phyloP scores from a whole-genome alignment of 2,329 filamentous ascomycete species.

The Incumbomyces lentus region DNA sequence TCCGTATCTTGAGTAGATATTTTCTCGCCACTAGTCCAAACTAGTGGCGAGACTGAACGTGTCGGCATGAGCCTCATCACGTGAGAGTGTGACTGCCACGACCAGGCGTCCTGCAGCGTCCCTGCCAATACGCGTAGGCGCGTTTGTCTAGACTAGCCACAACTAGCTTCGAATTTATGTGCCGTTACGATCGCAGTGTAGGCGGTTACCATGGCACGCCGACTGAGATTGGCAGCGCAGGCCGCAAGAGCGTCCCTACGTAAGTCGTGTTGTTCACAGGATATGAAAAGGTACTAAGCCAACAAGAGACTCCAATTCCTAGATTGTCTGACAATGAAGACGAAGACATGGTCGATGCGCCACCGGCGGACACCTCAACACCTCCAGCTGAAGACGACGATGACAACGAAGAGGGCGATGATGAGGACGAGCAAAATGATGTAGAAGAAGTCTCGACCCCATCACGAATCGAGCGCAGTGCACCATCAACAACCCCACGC shows the following conservation, averaged over 20 bases:
- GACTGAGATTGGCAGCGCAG: constrained; percentile 36
- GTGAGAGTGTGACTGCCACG: no score
- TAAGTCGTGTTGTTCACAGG: constrained; percentile 21
- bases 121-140: no score
- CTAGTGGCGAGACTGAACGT: no score
- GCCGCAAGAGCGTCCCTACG: constrained; percentile 37
- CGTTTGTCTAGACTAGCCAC: no score
- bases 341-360: constrained; percentile 34
- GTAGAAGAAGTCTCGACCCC: constrained; percentile 31
- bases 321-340: constrained; percentile 35
- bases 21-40: no score
- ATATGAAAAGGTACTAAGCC: constrained; percentile 6
- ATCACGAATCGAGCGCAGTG: constrained; percentile 33
- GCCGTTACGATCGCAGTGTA: no score
- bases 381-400: constrained; percentile 25
- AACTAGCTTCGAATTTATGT: no score
- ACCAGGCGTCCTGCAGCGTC: no score
- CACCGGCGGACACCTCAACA: constrained; percentile 25
- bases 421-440: constrained; percentile 40
- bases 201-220: constrained; percentile 30
- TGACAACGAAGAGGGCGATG: constrained; percentile 25
- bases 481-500: constrained; percentile 40
- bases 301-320: constrained; percentile 32
- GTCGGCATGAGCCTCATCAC: no score
- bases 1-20: no score